phyloP scores from a whole-genome alignment of 192 early-diverging fungal species.

The Coemansia sp. region DNA sequence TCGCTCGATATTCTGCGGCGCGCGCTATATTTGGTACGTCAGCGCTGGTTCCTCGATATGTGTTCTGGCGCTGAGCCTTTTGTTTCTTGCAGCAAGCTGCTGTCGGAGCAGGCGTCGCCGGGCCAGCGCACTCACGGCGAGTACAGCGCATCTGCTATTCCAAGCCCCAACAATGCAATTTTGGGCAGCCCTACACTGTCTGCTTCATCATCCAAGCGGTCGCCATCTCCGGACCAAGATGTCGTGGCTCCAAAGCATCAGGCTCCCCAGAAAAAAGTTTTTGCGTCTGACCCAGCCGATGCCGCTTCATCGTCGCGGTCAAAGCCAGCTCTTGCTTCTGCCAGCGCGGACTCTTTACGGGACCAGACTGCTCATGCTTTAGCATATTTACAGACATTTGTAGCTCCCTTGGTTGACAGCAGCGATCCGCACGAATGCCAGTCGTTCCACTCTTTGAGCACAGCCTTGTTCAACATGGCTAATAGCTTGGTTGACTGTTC shows the following conservation, averaged over 20 bases:
- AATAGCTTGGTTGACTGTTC: not conserved
- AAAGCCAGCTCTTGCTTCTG: not conserved
- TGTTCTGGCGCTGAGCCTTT: slow-evolving; percentile 50
- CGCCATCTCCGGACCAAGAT: slow-evolving; percentile 6
- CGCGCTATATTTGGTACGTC: slow-evolving; percentile 74
- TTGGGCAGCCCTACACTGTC: slow-evolving; percentile 12
- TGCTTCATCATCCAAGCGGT: slow-evolving; percentile 11
- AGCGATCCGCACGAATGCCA: slow-evolving; percentile 34
- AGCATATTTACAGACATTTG: slow-evolving; percentile 71
- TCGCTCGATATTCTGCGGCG: slow-evolving; percentile 69
- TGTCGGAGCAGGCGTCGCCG: not conserved
- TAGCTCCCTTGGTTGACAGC: slow-evolving; percentile 73
- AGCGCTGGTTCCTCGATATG: slow-evolving; percentile 80
- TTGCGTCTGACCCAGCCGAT: not conserved
- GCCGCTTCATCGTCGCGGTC: not conserved
- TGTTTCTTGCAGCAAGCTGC: not conserved
- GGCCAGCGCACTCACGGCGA: slow-evolving; percentile 6
- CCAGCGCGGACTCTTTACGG: not conserved
- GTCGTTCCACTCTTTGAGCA: slow-evolving; percentile 50
- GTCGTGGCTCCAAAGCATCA: slow-evolving; percentile 6
- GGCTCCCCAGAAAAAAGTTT: slow-evolving; percentile 4
- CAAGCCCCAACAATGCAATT: slow-evolving; percentile 38
- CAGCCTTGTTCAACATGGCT: slow-evolving; percentile 44
- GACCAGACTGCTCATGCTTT: slow-evolving; percentile 59
- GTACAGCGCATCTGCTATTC: slow-evolving; percentile 44